Percentiles rank a stretch among this genome's conserved stretches.
phyloP scores from a whole-genome alignment of 352 stramenopile species.

The Pythium insidiosum region DNA sequence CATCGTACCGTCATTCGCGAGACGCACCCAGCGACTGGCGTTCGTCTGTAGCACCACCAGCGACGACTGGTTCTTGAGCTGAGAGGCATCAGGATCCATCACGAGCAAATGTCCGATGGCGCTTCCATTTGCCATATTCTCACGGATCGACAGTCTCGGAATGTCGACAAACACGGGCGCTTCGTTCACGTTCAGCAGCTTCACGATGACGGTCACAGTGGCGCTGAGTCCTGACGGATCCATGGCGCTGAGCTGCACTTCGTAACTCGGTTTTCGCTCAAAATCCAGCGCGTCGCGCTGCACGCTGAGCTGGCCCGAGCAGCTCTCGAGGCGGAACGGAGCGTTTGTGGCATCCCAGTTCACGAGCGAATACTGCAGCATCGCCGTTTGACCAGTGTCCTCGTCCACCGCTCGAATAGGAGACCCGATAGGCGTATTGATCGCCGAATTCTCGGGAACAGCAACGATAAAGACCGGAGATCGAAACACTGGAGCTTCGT shows the following conservation, averaged over 20 bases:
- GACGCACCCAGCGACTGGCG: conserved; percentile 15
- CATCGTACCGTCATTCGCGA: conserved; percentile 14
- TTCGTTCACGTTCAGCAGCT: conserved; percentile 45
- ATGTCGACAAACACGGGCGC: conserved; percentile 22
- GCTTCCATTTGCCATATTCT: conserved; percentile 23
- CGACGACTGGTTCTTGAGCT: neutral
- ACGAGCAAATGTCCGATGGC: conserved; percentile 28
- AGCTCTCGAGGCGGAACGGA: conserved; percentile 47
- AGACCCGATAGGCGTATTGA: conserved; percentile 27
- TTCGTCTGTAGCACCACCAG: conserved; percentile 26
- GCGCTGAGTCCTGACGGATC: conserved; percentile 26
- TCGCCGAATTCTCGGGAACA: conserved; percentile 29
- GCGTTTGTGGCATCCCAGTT: conserved; percentile 23
- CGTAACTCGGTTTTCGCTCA: conserved; percentile 27
- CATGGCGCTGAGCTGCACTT: conserved; percentile 30
- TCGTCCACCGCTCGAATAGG: conserved; percentile 40
- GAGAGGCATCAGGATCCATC: conserved; percentile 25
- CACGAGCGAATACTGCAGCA: conserved; percentile 36
- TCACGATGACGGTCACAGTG: conserved; percentile 19
- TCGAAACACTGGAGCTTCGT: conserved; percentile 41
- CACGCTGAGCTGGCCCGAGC: conserved; percentile 36
- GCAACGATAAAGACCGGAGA: conserved; percentile 24
- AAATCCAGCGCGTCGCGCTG: conserved; percentile 41
- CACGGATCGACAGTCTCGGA: conserved; percentile 20
- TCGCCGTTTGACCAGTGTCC: conserved; percentile 34